Conservation (phyloP, 2,329 filamentous ascomycete genomes). For the Plectosphaerella sp. region DNA sequence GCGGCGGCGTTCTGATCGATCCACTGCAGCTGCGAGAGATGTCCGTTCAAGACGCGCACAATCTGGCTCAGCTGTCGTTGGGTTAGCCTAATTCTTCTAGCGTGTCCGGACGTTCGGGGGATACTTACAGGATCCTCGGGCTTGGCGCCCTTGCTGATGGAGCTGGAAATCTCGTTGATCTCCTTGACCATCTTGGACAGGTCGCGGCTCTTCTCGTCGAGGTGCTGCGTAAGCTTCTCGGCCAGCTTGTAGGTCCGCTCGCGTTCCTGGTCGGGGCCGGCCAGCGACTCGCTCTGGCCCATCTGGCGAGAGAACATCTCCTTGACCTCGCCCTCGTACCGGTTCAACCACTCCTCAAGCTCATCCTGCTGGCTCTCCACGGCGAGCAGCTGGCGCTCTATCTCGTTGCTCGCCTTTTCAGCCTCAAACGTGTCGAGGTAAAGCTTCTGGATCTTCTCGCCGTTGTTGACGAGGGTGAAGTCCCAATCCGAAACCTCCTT, state of each 20-base stretch:
- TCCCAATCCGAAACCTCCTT: slow-evolving; percentile 88
- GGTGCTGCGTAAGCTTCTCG: slow-evolving; percentile 83
- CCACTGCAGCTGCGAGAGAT: slow-evolving; percentile 86
- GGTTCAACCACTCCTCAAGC: slow-evolving; percentile 79
- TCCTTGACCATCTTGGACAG: slow-evolving; percentile 96
- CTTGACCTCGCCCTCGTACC: slow-evolving; percentile 89
- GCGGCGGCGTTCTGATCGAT: slow-evolving; percentile 83
- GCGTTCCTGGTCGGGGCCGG: slow-evolving; percentile 90
- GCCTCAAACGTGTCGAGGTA: slow-evolving; percentile 92
- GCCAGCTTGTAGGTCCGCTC: slow-evolving; percentile 95
- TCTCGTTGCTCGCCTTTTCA: slow-evolving; percentile 86
- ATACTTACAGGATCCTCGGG: slow-evolving; percentile 76
- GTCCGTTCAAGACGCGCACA: slow-evolving; percentile 88
- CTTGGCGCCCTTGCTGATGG: slow-evolving; percentile 83
- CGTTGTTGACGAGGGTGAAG: slow-evolving; percentile 85
- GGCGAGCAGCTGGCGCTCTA: slow-evolving; percentile 82
- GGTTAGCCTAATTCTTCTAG: slow-evolving; percentile 15
- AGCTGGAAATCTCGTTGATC: slow-evolving; percentile 89
- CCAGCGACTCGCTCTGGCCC: slow-evolving; percentile 68
- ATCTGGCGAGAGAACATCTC: slow-evolving; percentile 78
- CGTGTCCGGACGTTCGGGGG: not conserved
- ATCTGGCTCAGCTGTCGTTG: slow-evolving; percentile 77
- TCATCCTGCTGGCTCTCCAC: slow-evolving; percentile 95
- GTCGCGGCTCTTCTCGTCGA: slow-evolving; percentile 92
- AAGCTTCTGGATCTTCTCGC: slow-evolving; percentile 89